Evolutionary conservation across 2,329 filamentous ascomycete genomes (phyloP).

Genomic region (Colletotrichum falcatum): DNA sequence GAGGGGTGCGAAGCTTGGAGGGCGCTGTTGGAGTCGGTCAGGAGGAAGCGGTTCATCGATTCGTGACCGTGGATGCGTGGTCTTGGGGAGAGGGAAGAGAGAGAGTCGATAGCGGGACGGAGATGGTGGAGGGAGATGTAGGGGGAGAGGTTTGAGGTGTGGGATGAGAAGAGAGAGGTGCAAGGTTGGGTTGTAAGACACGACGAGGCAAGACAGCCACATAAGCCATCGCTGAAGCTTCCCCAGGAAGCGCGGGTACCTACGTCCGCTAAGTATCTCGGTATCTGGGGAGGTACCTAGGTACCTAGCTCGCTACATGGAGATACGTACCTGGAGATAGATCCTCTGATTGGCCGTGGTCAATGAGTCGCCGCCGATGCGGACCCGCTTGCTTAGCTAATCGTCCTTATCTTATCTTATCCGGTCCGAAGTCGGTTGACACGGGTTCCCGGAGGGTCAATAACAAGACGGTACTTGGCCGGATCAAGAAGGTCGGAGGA

Average conservation of each 20-base stretch:
- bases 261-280: not conserved
- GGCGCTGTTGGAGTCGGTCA: slow-evolving; percentile 4
- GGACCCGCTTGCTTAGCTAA: too few relatives aligned
- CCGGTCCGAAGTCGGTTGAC: slow-evolving; percentile 9
- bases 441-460: slow-evolving; percentile 2
- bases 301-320: too few relatives aligned
- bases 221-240: slow-evolving; percentile 32
- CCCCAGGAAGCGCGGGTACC: slow-evolving; percentile 14
- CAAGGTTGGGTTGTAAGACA: not conserved
- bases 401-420: slow-evolving; percentile 31
- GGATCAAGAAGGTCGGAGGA: slow-evolving; percentile 1
- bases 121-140: not conserved
- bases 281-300: not conserved
- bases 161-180: not conserved
- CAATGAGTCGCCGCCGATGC: slow-evolving; percentile 22
- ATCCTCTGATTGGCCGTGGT: slow-evolving; percentile 8
- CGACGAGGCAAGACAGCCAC: too few relatives aligned
- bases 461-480: not conserved
- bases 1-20: slow-evolving; percentile 11
- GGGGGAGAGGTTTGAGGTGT: not conserved
- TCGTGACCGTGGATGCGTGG: too few relatives aligned
- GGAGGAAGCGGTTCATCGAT: slow-evolving; percentile 15
- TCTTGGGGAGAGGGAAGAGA: too few relatives aligned
- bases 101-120: slow-evolving; percentile 1
- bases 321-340: too few relatives aligned